Conservation (phyloP, 768 basidiomycete species). For the Pisolithus tinctorius region DNA sequence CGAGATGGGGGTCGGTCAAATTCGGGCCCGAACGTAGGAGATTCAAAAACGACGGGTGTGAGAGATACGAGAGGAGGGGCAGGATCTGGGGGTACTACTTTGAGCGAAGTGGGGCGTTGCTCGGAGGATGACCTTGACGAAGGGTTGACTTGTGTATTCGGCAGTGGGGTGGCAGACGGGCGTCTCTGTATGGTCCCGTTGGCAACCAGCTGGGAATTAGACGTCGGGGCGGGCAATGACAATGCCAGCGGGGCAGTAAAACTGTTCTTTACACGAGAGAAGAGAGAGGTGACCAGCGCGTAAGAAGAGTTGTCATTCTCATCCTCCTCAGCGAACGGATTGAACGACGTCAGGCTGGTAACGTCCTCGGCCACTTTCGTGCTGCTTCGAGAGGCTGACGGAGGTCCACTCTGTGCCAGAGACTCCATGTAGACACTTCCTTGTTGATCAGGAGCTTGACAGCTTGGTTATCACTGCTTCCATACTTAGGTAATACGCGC, state of each 20-base stretch:
- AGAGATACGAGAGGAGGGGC: constrained; percentile 83
- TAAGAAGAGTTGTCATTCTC: constrained; percentile 86
- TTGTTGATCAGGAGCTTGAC: not conserved
- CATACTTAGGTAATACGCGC: no score
- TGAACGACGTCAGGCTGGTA: constrained; percentile 76
- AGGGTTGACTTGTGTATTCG: constrained; percentile 39
- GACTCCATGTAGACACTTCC: constrained; percentile 26
- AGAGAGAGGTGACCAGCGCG: constrained; percentile 72
- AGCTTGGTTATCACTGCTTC: no score
- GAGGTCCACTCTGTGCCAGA: constrained; percentile 31
- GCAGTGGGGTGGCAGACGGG: constrained; percentile 43
- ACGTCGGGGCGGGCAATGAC: constrained; percentile 32
- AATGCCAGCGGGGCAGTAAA: constrained; percentile 62
- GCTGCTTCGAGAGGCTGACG: constrained; percentile 52
- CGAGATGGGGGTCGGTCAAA: constrained; percentile 55
- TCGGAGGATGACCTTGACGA: constrained; percentile 40
- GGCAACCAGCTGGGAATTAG: constrained; percentile 24
- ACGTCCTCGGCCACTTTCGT: constrained; percentile 55
- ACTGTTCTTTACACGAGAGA: constrained; percentile 77
- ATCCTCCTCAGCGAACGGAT: constrained; percentile 90
- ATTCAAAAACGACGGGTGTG: constrained; percentile 78
- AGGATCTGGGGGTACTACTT: constrained; percentile 42
- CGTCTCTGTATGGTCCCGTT: constrained; percentile 46
- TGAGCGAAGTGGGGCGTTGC: constrained; percentile 56
- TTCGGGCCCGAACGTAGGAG: constrained; percentile 62